These are phyloP conservation scores for Wickerhamiella pararugosa DNA, from an alignment of 1,139 yeast genomes.

Conservation along the genomic window DNA sequence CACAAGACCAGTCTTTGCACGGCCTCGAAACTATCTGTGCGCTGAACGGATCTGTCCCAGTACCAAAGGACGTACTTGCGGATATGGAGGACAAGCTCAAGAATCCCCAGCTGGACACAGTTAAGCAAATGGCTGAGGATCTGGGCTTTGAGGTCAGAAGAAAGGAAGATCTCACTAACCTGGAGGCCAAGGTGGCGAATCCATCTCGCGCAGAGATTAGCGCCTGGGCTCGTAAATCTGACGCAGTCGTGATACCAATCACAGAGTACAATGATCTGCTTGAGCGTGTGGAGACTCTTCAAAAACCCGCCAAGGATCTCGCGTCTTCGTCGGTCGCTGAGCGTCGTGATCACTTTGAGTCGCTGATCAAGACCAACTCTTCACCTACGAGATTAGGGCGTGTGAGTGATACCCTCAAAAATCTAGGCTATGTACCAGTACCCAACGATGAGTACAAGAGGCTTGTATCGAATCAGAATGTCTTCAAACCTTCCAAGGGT, in stretches of 20 bases:
- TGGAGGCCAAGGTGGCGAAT: not conserved
- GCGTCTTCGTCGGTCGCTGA: conserved; percentile 21
- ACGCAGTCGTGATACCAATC: conserved; percentile 19
- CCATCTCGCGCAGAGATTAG: conserved; percentile 22
- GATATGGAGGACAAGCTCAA: not conserved
- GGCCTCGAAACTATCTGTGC: conserved; percentile 7
- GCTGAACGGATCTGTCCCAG: not conserved
- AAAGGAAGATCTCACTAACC: not conserved
- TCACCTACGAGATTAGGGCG: conserved; percentile 13
- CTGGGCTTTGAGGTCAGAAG: not conserved
- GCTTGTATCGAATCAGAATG: conserved; percentile 22
- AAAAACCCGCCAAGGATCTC: conserved; percentile 9
- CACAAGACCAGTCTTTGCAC: conserved; percentile 3
- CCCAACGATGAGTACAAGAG: conserved; percentile 26
- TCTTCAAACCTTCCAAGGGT: conserved; percentile 25
- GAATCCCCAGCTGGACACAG: not conserved
- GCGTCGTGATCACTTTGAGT: conserved; percentile 25
- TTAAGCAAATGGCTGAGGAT: not conserved
- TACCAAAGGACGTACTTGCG: not conserved
- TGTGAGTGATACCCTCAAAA: conserved; percentile 20
- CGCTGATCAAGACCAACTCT: conserved; percentile 15
- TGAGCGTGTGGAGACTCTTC: conserved; percentile 20
- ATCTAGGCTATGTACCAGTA: conserved; percentile 25
- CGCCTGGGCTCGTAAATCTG: conserved; percentile 12
- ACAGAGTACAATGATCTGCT: conserved; percentile 4